Evolutionary conservation across 2,329 filamentous ascomycete genomes (phyloP).

Genomic region (Ciborinia camelliae): DNA sequence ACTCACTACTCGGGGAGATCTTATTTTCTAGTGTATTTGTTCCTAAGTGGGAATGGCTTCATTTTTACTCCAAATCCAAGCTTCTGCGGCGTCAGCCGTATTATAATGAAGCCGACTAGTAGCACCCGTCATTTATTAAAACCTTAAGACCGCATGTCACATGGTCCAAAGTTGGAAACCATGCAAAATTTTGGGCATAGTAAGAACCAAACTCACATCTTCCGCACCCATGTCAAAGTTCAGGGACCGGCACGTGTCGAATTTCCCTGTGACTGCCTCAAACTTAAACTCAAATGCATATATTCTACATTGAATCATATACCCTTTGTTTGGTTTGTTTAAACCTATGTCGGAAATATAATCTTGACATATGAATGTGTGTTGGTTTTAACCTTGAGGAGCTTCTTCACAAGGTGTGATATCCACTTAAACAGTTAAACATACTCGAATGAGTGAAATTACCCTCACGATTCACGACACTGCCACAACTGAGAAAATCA

Average conservation of each 20-base stretch:
- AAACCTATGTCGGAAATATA: background rate
- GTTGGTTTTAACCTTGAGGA: background rate
- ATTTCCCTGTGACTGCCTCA: background rate
- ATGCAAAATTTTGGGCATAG: background rate
- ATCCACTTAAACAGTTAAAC: too few species aligned
- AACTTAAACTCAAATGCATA: background rate
- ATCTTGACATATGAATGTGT: background rate
- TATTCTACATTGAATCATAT: background rate
- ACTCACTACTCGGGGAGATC: too few species aligned
- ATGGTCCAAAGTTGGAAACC: too few species aligned
- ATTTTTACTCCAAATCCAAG: too few species aligned
- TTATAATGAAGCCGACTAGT: background rate
- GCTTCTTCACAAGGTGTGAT: background rate
- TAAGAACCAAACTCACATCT: background rate
- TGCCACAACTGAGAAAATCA: too few species aligned
- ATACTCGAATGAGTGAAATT: too few species aligned
- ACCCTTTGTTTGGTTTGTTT: fast-evolving
- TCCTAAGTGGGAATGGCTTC: background rate
- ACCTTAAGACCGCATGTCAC: background rate
- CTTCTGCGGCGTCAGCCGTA: background rate
- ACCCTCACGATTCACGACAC: too few species aligned
- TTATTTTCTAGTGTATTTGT: background rate
- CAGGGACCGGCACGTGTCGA: background rate
- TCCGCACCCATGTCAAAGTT: background rate
- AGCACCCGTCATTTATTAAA: too few species aligned